phyloP scores from a whole-genome alignment of 768 basidiomycete species.

The Amanita polypyramis region DNA sequence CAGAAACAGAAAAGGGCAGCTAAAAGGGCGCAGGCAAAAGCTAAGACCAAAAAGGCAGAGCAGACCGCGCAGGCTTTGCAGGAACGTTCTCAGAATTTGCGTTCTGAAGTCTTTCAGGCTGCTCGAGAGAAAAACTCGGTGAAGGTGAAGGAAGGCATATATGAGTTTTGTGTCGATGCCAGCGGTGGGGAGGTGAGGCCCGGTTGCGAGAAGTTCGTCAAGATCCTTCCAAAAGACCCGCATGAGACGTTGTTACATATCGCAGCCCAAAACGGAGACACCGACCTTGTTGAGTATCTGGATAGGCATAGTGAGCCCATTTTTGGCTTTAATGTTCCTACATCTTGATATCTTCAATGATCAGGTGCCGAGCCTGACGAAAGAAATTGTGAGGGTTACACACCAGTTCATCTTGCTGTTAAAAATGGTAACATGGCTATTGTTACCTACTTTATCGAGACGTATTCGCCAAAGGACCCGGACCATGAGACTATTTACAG shows the following conservation, averaged over 20 bases:
- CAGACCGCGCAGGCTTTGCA: slow-evolving; percentile 35
- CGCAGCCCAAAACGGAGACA: slow-evolving; percentile 42
- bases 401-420: slow-evolving; percentile 60
- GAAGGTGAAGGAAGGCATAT: slow-evolving; percentile 53
- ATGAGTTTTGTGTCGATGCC: slow-evolving; percentile 63
- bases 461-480: slow-evolving; percentile 41
- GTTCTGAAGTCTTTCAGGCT: slow-evolving; percentile 56
- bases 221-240: slow-evolving; percentile 36
- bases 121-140: slow-evolving; percentile 44
- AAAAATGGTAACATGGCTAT: slow-evolving; percentile 40
- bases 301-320: slow-evolving; percentile 54
- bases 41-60: slow-evolving; percentile 37
- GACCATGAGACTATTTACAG: slow-evolving; percentile 43
- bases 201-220: slow-evolving; percentile 43
- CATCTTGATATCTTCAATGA: slow-evolving; percentile 9
- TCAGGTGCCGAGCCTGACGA: slow-evolving; percentile 69
- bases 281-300: slow-evolving; percentile 56
- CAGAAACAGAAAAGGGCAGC: slow-evolving; percentile 41
- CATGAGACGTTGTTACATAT: slow-evolving; percentile 66
- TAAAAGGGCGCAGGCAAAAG: slow-evolving; percentile 47
- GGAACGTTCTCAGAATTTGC: slow-evolving; percentile 40
- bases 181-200: slow-evolving; percentile 57
- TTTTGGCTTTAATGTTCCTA: slow-evolving; percentile 15
- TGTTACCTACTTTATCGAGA: slow-evolving; percentile 50
- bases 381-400: slow-evolving; percentile 43